These are phyloP conservation scores for Xylaria cubensis DNA, from an alignment of 495 filamentous ascomycete genomes.

Conservation along the genomic window DNA sequence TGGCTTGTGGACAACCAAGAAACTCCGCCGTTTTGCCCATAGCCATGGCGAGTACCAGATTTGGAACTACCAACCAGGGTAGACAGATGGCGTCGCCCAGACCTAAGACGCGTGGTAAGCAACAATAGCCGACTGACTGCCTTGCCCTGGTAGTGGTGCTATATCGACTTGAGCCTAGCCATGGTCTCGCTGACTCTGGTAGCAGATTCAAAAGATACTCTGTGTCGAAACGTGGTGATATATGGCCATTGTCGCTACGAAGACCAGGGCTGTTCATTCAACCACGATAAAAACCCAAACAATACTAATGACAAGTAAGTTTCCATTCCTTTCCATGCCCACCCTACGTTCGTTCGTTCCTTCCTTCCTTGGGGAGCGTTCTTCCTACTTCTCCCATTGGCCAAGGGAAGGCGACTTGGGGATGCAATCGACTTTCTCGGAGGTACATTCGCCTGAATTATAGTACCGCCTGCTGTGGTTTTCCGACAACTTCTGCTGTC, in stretches of 20 bases:
- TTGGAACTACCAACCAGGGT: conserved; percentile 50
- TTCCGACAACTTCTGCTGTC: not conserved
- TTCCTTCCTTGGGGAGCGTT: not conserved
- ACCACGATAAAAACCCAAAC: conserved; percentile 73
- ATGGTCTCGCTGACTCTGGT: conserved; percentile 12
- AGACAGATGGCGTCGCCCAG: conserved; percentile 59
- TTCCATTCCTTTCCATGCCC: conserved; percentile 1
- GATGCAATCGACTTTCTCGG: not conserved
- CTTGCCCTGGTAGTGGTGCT: not conserved
- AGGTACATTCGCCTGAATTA: not conserved
- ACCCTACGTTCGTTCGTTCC: not conserved
- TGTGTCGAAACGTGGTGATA: conserved; percentile 92
- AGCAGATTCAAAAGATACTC: conserved; percentile 74
- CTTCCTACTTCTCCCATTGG: conserved; percentile 17
- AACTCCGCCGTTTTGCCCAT: conserved; percentile 10
- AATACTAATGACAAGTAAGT: conserved; percentile 65
- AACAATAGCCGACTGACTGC: not conserved
- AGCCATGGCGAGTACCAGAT: conserved; percentile 54
- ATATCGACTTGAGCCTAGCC: not conserved
- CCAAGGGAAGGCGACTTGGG: not conserved
- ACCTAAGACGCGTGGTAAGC: conserved; percentile 57
- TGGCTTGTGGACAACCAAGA: conserved; percentile 34
- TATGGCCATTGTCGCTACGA: conserved; percentile 94
- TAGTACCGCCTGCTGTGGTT: not conserved
- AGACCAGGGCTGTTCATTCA: conserved; percentile 90